Evolutionary conservation across 2,329 filamentous ascomycete species (phyloP).

Genomic region (Arthrobotrys pseudoclavata): DNA sequence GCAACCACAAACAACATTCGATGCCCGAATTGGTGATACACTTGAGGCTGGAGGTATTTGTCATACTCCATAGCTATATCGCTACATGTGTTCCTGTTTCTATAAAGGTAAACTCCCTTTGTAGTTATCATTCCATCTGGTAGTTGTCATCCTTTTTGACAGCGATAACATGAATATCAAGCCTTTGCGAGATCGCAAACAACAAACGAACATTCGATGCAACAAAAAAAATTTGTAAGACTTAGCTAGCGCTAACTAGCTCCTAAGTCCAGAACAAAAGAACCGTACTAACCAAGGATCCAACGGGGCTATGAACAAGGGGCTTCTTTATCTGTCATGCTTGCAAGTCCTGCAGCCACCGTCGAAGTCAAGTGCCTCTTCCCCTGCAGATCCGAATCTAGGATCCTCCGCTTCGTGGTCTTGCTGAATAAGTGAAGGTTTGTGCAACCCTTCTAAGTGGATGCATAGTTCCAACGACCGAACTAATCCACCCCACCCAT

Average conservation of each 20-base stretch:
- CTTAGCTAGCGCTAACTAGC: not conserved
- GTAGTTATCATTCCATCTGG: too few species aligned
- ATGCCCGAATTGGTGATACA: too few species aligned
- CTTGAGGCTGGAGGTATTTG: not conserved
- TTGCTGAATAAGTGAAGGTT: not conserved
- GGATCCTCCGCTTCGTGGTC: not conserved
- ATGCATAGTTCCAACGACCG: constrained; percentile 7
- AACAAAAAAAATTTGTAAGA: not conserved
- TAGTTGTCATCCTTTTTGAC: too few species aligned
- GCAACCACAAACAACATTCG: too few species aligned
- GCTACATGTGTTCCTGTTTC: too few species aligned
- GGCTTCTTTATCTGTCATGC: not conserved
- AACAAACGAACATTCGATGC: too few species aligned
- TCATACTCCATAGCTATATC: too few species aligned
- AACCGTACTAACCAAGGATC: constrained; percentile 4
- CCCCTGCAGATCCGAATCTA: constrained; percentile 13
- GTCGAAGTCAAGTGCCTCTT: not conserved
- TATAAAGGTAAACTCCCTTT: too few species aligned
- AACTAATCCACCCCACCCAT: not conserved
- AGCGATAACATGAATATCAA: too few species aligned
- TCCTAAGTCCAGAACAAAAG: not conserved
- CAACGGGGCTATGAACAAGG: too few species aligned
- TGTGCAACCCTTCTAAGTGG: constrained; percentile 6
- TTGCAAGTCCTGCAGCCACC: not conserved
- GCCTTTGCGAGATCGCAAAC: too few species aligned